Evolutionary conservation across 257 asterid genomes (phyloP), one percentile per base, ranked within the genome.

Genomic region (Penstemon eatonii): DNA sequence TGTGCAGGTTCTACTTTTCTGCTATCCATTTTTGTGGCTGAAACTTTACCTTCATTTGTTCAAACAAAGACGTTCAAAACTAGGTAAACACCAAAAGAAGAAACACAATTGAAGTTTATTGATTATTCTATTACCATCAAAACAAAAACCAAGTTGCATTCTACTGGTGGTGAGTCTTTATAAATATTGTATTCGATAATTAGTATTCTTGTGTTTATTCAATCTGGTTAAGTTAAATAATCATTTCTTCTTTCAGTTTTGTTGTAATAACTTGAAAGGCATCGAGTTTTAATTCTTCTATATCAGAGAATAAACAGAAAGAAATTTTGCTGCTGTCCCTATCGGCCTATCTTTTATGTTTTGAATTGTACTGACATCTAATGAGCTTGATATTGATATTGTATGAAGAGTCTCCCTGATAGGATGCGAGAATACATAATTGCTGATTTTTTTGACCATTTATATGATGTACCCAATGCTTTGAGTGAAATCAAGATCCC

Each of bases 21-120:
- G 81, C 72, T 93, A 93, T 70, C 99, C 97, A 47, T 73, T 93
- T 55, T 54, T 88, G 60, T 93, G 99, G 99, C 78, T 90, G 84
- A 88, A 93, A 73, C 94, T 93, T 44, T 93, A 90, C 85, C 88
- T 88, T 66, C 97, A 93, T 75, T 68, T 93, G 66, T 90, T 90
- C 82, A 87, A 84, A 85, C 99, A 88, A 76, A 90, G 99, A 0
- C 70, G 87, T 5, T 87, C 92, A 6, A 93, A 93, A 74, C 83
- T 90, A 58, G 84, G 96, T 37, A 90, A 86, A 76, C 83, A 77
- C 58, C 80, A 57, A 9, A 82, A 81, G 80, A 88, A 81, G 86
- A 90, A 87, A 84, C 59, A 54, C 60, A 81, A 57, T 53, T 43
- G 71, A 59, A 65, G 68, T 37, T 66, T 67, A 36, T 66, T 75